A percentile compares a stretch with the other conserved stretches of the same genome.
phyloP scores from a whole-genome alignment of 257 asterid genomes.

The Euphrasia confusa region DNA sequence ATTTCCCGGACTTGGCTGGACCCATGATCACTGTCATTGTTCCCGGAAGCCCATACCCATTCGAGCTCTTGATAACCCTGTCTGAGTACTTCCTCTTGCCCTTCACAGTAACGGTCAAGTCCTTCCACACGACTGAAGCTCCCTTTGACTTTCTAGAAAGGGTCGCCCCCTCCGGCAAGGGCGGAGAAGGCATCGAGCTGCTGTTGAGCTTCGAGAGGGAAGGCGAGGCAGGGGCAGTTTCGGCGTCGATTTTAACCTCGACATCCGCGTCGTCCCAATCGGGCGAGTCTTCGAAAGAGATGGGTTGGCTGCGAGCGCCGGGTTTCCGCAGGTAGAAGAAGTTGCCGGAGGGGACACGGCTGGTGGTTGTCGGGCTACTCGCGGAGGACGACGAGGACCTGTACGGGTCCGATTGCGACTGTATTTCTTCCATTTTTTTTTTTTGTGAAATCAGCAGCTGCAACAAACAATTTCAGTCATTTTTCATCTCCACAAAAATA shows the following conservation, averaged over 20 bases:
- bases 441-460: constrained; percentile 3
- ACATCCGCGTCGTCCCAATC: constrained; percentile 91
- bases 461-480: constrained; percentile 14
- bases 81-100: constrained; percentile 92
- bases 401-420: constrained; percentile 86
- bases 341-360: constrained; percentile 91
- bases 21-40: constrained; percentile 99
- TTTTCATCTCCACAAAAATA: background rate
- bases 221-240: constrained; percentile 76
- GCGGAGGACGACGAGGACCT: constrained; percentile 95
- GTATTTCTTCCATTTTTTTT: constrained; percentile 83
- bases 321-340: constrained; percentile 90
- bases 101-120: constrained; percentile 81
- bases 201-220: constrained; percentile 85
- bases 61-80: constrained; percentile 83
- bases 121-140: constrained; percentile 93
- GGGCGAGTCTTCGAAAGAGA: constrained; percentile 95
- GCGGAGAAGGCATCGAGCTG: constrained; percentile 80
- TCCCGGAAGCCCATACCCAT: constrained; percentile 92
- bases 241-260: constrained; percentile 80
- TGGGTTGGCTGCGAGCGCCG: constrained; percentile 77
- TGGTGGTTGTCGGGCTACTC: constrained; percentile 66
- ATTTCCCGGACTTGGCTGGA: constrained; percentile 97
- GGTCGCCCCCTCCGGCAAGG: constrained; percentile 64
- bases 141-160: constrained; percentile 67